Conservation (phyloP, 106 monocot species). For the Dendrobium officinale region DNA sequence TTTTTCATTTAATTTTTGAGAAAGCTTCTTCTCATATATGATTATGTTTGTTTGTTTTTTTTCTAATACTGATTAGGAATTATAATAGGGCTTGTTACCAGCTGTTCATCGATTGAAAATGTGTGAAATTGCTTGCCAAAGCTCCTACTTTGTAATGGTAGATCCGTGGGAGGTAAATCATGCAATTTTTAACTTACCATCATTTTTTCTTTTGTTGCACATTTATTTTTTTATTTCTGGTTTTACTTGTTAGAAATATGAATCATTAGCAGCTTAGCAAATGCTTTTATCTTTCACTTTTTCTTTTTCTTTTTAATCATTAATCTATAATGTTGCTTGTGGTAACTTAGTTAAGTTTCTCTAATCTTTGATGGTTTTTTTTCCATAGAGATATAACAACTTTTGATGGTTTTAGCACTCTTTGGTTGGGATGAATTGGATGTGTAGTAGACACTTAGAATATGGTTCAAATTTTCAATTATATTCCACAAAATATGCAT, state of each 20-base stretch:
- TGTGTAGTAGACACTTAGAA: too few relatives aligned
- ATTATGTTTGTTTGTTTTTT: neutral
- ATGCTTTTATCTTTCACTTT: neutral
- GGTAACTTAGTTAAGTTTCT: neutral
- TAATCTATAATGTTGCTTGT: neutral
- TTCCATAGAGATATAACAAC: too few relatives aligned
- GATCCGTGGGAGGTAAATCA: conserved; percentile 85
- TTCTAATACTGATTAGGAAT: neutral
- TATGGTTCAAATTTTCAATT: too few relatives aligned
- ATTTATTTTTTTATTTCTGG: neutral
- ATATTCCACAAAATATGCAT: too few relatives aligned
- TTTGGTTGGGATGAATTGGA: too few relatives aligned
- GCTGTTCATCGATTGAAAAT: conserved; percentile 50
- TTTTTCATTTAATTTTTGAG: too few relatives aligned
- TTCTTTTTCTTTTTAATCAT: neutral
- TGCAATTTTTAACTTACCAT: neutral
- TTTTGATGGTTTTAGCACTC: too few relatives aligned
- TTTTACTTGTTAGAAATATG: neutral
- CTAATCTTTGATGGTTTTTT: neutral
- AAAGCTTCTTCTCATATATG: neutral
- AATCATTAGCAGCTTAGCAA: neutral
- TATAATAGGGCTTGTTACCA: conserved; percentile 48
- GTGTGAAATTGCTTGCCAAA: conserved; percentile 78
- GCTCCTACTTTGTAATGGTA: conserved; percentile 83
- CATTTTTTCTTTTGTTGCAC: neutral